Evolutionary conservation across 1,284 basidiomycete species (phyloP), one percentile per base, ranked within the genome.

Genomic region (Amylostereum chailletii): DNA sequence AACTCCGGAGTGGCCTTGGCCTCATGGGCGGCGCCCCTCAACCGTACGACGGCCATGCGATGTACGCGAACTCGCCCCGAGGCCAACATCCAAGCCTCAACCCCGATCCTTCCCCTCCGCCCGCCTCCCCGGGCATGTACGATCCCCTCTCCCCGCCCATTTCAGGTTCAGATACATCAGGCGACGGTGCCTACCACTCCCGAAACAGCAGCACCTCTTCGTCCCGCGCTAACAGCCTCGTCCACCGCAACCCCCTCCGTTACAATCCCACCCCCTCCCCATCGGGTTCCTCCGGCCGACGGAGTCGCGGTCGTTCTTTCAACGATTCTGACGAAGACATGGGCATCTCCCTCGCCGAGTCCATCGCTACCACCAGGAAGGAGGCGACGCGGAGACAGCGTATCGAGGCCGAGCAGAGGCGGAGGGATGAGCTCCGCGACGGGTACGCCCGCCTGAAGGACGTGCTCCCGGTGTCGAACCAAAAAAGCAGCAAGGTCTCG

Each of bases 401-500:
- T 53, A 90, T 89, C 53, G 86, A 89, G 69, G 86, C 86, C n/a
- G 85, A 87, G 64, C 87, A 94, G 70, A 73, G 88, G 48, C 76
- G 91, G 51, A 76, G 90, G 56, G 88, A 93, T 64, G 90, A 92
- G 67, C 75, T 93, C 51, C 76, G 90, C 54, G 88, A 92, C 59
- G 91, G 90, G 26, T 94, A 93, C 66, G 82, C 86, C 36, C 81
- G 86, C 60, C 72, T 94, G 61, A 91, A 90, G 68, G 88, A 90
- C 53, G 86, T 86, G 30, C 72, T 94, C 4, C 90, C 90, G 2
- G 75, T 83, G 43, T 87, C 86, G 10, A 90, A 88, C 66, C 89
- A 92, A 72, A 89, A 91, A 68, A 83, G 83, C 62, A 90, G 86
- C 71, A 94, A 94, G 65, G 85, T 90, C n/a, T 86, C 82, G 32